Percentiles rank a stretch among this genome's conserved stretches.
Conservation (phyloP, 2,329 filamentous ascomycete genomes). For the Fusarium devonianum region DNA sequence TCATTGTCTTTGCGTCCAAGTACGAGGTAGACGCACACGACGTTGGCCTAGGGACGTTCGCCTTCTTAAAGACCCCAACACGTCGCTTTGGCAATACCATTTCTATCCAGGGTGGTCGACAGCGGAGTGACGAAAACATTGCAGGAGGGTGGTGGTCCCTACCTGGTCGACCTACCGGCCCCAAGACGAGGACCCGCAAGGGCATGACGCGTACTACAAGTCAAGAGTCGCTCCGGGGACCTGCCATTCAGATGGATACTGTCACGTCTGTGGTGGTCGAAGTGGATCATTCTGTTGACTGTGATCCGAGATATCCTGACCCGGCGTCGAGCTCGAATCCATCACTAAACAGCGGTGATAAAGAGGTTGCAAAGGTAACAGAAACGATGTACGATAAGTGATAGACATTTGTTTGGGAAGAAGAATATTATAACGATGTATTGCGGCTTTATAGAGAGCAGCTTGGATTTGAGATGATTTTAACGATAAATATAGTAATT, state of each 20-base stretch:
- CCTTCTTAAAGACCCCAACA: conserved; percentile 54
- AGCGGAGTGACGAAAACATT: conserved; percentile 9
- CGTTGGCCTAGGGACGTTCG: conserved; percentile 60
- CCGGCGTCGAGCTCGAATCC: conserved; percentile 34
- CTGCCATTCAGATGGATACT: conserved; percentile 54
- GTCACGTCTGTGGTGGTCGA: conserved; percentile 54
- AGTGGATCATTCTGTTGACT: conserved; percentile 40
- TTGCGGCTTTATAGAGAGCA: too few relatives aligned
- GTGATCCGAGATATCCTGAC: conserved; percentile 38
- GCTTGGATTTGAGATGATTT: too few relatives aligned
- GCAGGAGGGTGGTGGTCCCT: conserved; percentile 43
- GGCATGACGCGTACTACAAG: conserved; percentile 39
- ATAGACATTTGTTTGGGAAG: conserved; percentile 61
- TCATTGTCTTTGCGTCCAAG: conserved; percentile 58
- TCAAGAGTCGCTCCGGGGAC: conserved; percentile 45
- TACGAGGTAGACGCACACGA: conserved; percentile 51
- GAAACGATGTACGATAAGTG: conserved; percentile 31
- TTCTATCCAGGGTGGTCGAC: conserved; percentile 45
- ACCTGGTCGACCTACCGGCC: conserved; percentile 17
- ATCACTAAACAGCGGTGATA: conserved; percentile 42
- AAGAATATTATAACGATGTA: too few relatives aligned
- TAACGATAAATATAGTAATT: too few relatives aligned
- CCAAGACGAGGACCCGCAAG: conserved; percentile 14
- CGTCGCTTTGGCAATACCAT: conserved; percentile 54
- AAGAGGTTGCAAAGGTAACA: conserved; percentile 26